Evolutionary conservation across 331 rosid genomes (phyloP).

Genomic region (Saraca asoca): DNA sequence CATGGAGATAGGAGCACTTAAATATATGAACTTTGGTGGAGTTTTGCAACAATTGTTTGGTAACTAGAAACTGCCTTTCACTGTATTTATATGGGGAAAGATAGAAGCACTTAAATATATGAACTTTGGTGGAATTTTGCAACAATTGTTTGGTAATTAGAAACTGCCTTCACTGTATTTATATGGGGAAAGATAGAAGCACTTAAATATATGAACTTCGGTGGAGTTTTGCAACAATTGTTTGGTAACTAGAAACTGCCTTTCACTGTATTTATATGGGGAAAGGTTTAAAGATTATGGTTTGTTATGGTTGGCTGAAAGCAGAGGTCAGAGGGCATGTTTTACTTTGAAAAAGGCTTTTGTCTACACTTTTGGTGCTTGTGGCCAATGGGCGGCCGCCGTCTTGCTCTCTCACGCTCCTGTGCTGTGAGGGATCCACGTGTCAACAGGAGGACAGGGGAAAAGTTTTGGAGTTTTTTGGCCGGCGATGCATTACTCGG

Average conservation of each 20-base stretch:
- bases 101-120: background rate
- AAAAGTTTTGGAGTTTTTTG: conserved; percentile 1
- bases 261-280: background rate
- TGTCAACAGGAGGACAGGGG: conserved; percentile 42
- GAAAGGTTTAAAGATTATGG: conserved; percentile 21
- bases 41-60: background rate
- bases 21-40: background rate
- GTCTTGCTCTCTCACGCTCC: conserved; percentile 24
- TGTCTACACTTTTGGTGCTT: conserved; percentile 20
- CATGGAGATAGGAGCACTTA: conserved; percentile 39
- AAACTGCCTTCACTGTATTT: background rate
- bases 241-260: conserved; percentile 16
- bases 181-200: conserved; percentile 3
- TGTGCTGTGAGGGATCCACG: conserved; percentile 44
- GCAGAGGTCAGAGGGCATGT: conserved; percentile 20
- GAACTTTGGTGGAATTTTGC: background rate
- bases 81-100: background rate
- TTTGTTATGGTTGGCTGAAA: conserved; percentile 40
- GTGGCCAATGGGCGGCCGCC: conserved; percentile 66
- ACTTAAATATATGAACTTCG: background rate
- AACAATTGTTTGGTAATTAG: conserved; percentile 4
- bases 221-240: background rate
- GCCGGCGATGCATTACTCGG: conserved; percentile 41
- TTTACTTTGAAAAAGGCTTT: conserved; percentile 22
- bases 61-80: conserved; percentile 16